A percentile compares a stretch with the other conserved stretches of the same genome.
These are phyloP conservation scores for Xylaria bambusicola DNA, from an alignment of 495 filamentous ascomycete species.

Conservation along the genomic window DNA sequence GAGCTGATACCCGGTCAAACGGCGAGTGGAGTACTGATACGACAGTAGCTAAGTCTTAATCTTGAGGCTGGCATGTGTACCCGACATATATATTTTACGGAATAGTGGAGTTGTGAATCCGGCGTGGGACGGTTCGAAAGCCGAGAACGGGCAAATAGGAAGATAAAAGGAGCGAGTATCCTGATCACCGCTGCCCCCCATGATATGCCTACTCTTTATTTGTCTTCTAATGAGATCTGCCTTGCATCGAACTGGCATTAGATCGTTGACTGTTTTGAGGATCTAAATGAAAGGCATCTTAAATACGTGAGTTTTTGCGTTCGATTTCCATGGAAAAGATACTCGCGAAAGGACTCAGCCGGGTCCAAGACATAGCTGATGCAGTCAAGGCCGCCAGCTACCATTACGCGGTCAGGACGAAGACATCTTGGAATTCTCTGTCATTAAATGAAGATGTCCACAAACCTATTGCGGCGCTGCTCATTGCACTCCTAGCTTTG, in stretches of 20 bases:
- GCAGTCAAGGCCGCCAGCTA: constrained; percentile 1
- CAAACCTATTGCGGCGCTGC: constrained; percentile 6
- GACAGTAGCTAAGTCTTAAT: background rate
- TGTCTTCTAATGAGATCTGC: background rate
- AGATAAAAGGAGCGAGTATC: constrained; percentile 1
- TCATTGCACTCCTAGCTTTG: constrained; percentile 20
- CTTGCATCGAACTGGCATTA: background rate
- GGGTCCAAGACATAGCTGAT: constrained; percentile 2
- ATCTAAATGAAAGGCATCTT: background rate
- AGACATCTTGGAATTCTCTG: constrained; percentile 5
- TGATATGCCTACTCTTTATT: background rate
- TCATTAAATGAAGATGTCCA: background rate
- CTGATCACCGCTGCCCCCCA: background rate
- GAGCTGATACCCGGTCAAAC: constrained; percentile 1
- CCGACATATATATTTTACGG: background rate
- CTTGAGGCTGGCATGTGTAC: background rate
- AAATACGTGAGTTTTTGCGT: background rate
- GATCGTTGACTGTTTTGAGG: too few species aligned
- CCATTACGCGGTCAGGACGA: background rate
- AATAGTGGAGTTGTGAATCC: background rate
- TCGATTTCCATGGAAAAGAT: background rate
- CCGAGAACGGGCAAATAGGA: constrained; percentile 11
- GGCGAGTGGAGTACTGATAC: background rate
- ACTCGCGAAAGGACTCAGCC: background rate
- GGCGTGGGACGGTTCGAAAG: background rate